Base-by-base conservation (phyloP, 176 grass and related monocot genomes). In the Musa troglodytarum region DNA sequence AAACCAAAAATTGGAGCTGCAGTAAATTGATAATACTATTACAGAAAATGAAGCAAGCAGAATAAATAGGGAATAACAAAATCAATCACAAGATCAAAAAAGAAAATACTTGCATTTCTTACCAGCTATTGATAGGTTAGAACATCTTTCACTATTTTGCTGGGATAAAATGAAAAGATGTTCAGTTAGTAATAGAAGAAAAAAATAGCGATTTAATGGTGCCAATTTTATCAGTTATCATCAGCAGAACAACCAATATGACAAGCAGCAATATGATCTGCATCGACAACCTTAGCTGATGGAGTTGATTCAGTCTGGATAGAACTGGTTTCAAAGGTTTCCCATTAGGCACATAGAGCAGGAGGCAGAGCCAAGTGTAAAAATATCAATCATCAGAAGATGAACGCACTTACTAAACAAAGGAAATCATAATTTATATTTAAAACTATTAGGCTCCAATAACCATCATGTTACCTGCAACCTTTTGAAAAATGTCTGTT, bases 211-310 rank as follows among this genome's bases (percentile, higher is more conserved):
- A 12, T 20, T 57, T 3, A 57, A 21, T 56, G 53, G 26, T 14
- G 23, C 11, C 62, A 68, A 75, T 43, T 82, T 22, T 25, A 67
- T 88, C 71, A 98, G 69, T 55, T 26, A 64, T 98, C 86, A 71
- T 81, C 86, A 34, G 80, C 80, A 74, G 88, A 89, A 68, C 96
- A 99, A 53, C 88, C 96, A 81, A 95, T 89, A 78, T 95, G 96
- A 84, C 89, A 92, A 57, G 96, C 88, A 57, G 82, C 80, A 61
- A 75, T 64, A 86, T 86, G 82, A 89, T 95, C 91, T 66, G 76
- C 49, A 83, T 80, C 74, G 20, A 67, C 54, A 19, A 54, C 81
- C 71, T 83, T 87, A 8, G 58, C 68, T 73, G 68, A 73, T 76
- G 50, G 49, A 54, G 71, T 54, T n/a, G 12, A 67, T 54, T 81